phyloP scores from a whole-genome alignment of 164 flowering plant genomes.

The Protea cynaroides region DNA sequence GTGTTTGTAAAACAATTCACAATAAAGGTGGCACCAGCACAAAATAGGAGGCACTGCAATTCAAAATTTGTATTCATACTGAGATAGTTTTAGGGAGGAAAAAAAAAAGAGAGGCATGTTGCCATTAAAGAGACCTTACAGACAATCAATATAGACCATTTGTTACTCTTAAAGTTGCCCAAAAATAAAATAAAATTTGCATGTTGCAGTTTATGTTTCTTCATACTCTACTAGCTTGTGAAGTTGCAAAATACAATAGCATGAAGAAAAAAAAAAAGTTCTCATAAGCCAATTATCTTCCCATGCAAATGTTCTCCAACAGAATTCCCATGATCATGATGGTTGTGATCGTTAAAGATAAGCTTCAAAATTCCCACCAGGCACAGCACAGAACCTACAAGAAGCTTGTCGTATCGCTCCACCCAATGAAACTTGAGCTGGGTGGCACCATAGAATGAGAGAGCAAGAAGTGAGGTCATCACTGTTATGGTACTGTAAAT shows the following conservation, averaged over 20 bases:
- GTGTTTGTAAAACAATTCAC: too few species aligned
- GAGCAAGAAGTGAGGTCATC: slow-evolving; percentile 95
- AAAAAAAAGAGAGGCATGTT: too few species aligned
- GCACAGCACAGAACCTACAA: slow-evolving; percentile 89
- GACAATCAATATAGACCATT: too few species aligned
- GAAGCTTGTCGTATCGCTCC: slow-evolving; percentile 93
- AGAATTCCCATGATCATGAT: slow-evolving; percentile 36
- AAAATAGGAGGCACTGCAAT: too few species aligned
- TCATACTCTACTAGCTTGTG: not conserved
- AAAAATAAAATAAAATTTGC: too few species aligned
- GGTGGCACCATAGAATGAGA: slow-evolving; percentile 96
- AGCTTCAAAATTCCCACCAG: slow-evolving; percentile 86
- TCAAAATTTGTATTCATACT: too few species aligned
- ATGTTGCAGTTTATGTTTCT: too few species aligned
- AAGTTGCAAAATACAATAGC: not conserved
- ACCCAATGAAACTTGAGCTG: slow-evolving; percentile 98
- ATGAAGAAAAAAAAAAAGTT: not conserved
- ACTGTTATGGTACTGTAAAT: slow-evolving; percentile 82
- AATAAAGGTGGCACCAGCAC: too few species aligned
- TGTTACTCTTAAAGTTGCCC: too few species aligned
- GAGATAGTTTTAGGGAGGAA: too few species aligned
- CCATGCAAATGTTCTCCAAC: slow-evolving; percentile 42
- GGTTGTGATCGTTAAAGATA: slow-evolving; percentile 75
- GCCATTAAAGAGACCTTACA: too few species aligned
- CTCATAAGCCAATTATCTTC: slow-evolving; percentile 40